Percentiles rank a stretch among this genome's conserved stretches.
Evolutionary conservation across 169 alveolate species (phyloP).

Genomic region (Amoebophrya sp.): DNA sequence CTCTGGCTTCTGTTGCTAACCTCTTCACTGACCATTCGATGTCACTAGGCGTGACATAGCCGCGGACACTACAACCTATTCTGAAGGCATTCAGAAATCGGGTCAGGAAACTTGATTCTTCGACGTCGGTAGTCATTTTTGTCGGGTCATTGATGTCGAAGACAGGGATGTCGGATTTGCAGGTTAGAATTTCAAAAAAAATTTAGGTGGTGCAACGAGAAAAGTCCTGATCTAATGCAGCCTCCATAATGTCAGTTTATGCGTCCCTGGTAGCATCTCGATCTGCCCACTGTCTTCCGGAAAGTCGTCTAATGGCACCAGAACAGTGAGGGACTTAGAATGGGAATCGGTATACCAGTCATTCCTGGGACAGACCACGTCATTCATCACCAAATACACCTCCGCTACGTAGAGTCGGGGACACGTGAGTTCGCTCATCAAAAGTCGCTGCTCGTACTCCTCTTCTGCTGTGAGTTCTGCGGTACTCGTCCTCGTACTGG

Average conservation of each 20-base stretch:
- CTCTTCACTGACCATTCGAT: neutral
- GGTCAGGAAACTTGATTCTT: neutral
- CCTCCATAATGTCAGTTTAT: neutral
- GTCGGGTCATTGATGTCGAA: neutral
- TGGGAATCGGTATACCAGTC: neutral
- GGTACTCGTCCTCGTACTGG: too few species aligned
- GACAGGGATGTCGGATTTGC: neutral
- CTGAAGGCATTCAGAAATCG: neutral
- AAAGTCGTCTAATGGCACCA: neutral
- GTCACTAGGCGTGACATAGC: neutral
- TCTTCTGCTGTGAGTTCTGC: too few species aligned
- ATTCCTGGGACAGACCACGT: neutral
- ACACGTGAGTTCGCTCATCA: neutral
- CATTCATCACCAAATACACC: neutral
- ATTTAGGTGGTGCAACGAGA: too few species aligned
- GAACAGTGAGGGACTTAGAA: neutral
- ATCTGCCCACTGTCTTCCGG: neutral
- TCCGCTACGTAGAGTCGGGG: neutral
- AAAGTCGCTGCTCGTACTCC: too few species aligned
- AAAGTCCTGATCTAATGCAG: too few species aligned
- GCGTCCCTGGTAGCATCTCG: conserved; percentile 1
- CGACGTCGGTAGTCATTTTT: neutral
- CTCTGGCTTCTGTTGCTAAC: neutral
- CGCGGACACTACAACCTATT: neutral
- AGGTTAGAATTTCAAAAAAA: too few species aligned